Base-by-base conservation (phyloP, 495 filamentous ascomycete genomes). In the Aspergillus ostianus region DNA sequence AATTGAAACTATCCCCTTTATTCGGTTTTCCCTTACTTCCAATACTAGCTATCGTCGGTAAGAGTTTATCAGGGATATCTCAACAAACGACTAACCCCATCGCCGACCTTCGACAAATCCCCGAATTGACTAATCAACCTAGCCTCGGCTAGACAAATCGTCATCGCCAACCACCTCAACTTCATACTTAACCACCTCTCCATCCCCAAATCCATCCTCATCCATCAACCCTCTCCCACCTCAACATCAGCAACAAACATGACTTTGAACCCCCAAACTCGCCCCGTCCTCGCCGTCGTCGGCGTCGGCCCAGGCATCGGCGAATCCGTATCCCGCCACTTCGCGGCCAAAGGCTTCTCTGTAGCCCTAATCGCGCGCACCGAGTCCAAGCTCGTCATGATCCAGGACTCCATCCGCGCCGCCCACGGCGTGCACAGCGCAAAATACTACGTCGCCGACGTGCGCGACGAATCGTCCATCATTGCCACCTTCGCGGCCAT, bases 271-370 rank as follows among this genome's bases (percentile, higher is more conserved):
- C 58, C 59, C 1, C 2, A 47, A 20, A 50, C 52, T 20, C 70
- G 64, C 26, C 62, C 65, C 46, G 70, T 72, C 36, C 61, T 72
- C 46, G 70, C 67, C 27, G 64, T 72, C 23, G 65, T 70, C 19
- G 70, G 70, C 30, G 70, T 68, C 18, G 70, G 70, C 30, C 70
- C 70, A 9, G 67, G 70, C 18, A 72, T 72, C 36, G 70, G 67
- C 45, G 70, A 70, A 61, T 67, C 70, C 9, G 70, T 72, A 18
- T 67, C 70, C 26, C 64, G 64, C 47, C 63, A 67, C 53, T 72
- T 72, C 65, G 57, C 64, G 12, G 13, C 52, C 12, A 66, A 66
- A 54, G 64, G 65, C 46, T 72, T 63, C 61, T 36, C 55, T 58
- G 67, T 66, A 13, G 67, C 67, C 1, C 67, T 59, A 12, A 68